Base-by-base conservation (phyloP, 78 protist species). In the Dictyostelium intermedium region DNA sequence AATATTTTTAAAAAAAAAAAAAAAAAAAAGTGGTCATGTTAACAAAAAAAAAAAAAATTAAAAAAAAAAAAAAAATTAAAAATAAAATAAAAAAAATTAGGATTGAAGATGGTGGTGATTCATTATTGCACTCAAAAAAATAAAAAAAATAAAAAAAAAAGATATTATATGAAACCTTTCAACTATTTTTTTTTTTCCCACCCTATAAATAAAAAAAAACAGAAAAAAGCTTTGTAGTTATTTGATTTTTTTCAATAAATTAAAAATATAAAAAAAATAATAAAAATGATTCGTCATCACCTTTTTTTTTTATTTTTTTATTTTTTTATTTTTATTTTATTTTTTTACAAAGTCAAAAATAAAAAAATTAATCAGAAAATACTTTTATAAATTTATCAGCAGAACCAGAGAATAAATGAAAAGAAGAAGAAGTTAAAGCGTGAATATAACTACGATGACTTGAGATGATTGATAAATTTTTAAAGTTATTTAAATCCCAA, bases 361-460 rank as follows among this genome's bases (percentile, higher is more conserved):
- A 10, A 14, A 60, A 20, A 60, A 5, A 5, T 66, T 69, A 30
- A 18, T 74, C 82, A 74, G 82, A 74, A 10, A 66, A 74, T 34
- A 77, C 84, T 77, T 37, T 76, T 18, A 87, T 87, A 11, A 5
- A 41, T 79, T 87, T 87, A 66, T 87, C 93, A 43, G 93, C 93
- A 3, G 93, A 87, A 60, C 96, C 96, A 37, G 84, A 72, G n/a
- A 83, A 92, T 27, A 92, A 34, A 83, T 84, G 78, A 53, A 80
- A 78, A 16, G 91, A 60, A 1, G 85, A 73, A 23, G 84, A 63
- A 0, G 91, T 63, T 18, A 92, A 56, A 23, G 96, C 91, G 32
- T 92, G 96, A 20, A 92, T 78, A 60, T 84, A 92, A 66, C 86
- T 47, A 39, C 91, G 74, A 25, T 92, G 96, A 50, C 89, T 83